A percentile compares a stretch with the other conserved stretches of the same genome.
Conservation (phyloP, 768 basidiomycete species). For the Amylocystis lapponica region DNA sequence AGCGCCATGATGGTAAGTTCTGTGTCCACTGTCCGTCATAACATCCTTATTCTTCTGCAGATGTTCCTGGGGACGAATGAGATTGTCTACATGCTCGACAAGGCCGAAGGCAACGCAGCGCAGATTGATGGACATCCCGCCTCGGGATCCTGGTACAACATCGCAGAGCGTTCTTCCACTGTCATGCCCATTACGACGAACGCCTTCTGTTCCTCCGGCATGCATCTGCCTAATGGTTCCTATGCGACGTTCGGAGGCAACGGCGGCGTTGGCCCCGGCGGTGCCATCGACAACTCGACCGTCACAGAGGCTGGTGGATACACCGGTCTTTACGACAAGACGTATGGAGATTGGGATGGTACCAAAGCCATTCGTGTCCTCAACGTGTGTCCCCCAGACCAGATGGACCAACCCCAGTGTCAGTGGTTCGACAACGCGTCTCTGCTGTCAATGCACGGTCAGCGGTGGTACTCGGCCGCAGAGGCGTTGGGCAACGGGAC, state of each 20-base stretch:
- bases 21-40: not conserved
- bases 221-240: conserved; percentile 78
- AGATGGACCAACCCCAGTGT: conserved; percentile 44
- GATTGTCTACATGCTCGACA: conserved; percentile 90
- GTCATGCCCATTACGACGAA: conserved; percentile 73
- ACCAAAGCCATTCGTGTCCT: conserved; percentile 74
- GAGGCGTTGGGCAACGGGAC: conserved; percentile 74
- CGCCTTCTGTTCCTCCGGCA: conserved; percentile 76
- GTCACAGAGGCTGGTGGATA: conserved; percentile 38
- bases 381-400: conserved; percentile 53
- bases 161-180: conserved; percentile 48
- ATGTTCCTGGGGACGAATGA: conserved; percentile 77
- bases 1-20: conserved; percentile 49
- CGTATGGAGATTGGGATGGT: conserved; percentile 79
- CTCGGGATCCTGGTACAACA: conserved; percentile 73
- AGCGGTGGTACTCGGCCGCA: conserved; percentile 75
- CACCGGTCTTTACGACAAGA: conserved; percentile 52
- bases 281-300: conserved; percentile 37
- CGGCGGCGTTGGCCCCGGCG: conserved; percentile 63
- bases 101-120: conserved; percentile 72
- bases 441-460: conserved; percentile 56
- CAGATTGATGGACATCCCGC: conserved; percentile 65
- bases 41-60: conserved; percentile 29
- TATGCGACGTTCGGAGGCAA: conserved; percentile 76
- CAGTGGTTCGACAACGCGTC: conserved; percentile 69